phyloP scores from a whole-genome alignment of 1,284 basidiomycete species.

The Xerocomus minutiporus region DNA sequence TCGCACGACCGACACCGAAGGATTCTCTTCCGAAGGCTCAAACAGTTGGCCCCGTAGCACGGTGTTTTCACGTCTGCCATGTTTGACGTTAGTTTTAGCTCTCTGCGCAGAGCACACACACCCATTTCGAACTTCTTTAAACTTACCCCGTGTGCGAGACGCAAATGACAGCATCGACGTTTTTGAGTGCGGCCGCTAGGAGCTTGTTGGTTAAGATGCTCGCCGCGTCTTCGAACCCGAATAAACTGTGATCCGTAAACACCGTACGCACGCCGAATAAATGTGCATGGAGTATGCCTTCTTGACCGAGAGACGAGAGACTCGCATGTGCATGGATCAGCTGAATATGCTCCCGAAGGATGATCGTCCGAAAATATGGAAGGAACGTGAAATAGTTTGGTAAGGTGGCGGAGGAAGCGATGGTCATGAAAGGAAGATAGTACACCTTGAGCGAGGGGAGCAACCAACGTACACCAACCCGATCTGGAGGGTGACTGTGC shows the following conservation, averaged over 20 bases:
- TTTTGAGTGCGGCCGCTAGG: slow-evolving; percentile 78
- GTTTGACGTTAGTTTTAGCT: neutral
- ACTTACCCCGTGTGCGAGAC: slow-evolving; percentile 94
- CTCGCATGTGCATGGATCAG: slow-evolving; percentile 92
- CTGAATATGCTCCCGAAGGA: slow-evolving; percentile 82
- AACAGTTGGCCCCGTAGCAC: slow-evolving; percentile 80
- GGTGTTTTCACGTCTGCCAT: slow-evolving; percentile 83
- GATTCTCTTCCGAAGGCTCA: slow-evolving; percentile 42
- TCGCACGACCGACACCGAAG: slow-evolving; percentile 47
- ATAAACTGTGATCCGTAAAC: slow-evolving; percentile 96
- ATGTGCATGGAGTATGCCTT: slow-evolving; percentile 87
- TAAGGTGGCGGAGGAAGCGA: slow-evolving; percentile 87
- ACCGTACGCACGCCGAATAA: slow-evolving; percentile 81
- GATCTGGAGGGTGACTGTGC: slow-evolving; percentile 82
- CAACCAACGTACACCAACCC: slow-evolving; percentile 87
- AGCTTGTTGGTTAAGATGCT: slow-evolving; percentile 97
- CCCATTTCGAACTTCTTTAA: too few relatives aligned
- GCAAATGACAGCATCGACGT: slow-evolving; percentile 92
- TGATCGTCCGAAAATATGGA: slow-evolving; percentile 86
- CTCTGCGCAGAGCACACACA: too few relatives aligned
- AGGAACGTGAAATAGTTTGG: slow-evolving; percentile 93
- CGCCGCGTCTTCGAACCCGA: slow-evolving; percentile 93
- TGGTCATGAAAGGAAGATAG: slow-evolving; percentile 84
- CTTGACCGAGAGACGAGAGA: slow-evolving; percentile 86
- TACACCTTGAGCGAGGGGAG: slow-evolving; percentile 88